Evolutionary conservation across 2,329 filamentous ascomycete species (phyloP), one percentile per base, ranked within the genome.

Genomic region (Cladosporium sp.): DNA sequence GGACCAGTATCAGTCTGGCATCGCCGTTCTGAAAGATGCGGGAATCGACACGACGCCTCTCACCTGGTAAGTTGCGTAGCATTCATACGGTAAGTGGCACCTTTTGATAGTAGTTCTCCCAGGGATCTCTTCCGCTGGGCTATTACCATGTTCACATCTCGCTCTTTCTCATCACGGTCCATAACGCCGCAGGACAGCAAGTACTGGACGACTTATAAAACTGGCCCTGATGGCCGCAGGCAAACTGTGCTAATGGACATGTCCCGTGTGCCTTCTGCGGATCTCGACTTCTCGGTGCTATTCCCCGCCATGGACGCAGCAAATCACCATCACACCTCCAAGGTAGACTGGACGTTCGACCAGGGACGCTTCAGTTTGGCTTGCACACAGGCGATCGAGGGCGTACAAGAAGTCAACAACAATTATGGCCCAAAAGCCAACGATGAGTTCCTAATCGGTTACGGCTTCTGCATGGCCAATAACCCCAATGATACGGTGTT

Each of bases 371-470:
- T 83, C 66, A 74, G 74, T 11, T 71, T 84, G 26, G 75, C 74
- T 10, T 67, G 78, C 29, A 73, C 76, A 4, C 74, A 80, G 5
- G 65, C 65, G 0, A 68, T 80, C 2, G 46, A 69, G 4, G 67
- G 73, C 5, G 81, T 79, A 3, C 74, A 76, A 4, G 79, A 85
- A 67, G 72, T 85, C 2, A 82, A 78, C 74, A 85, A 85, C 71
- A 85, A 85, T 69, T 85, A 85, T 64, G 83, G 80, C 0, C 79
- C 82, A 1, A 85, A 85, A 68, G 76, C 79, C 6, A 85, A 85
- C 60, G 82, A 83, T 67, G 82, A 85, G 69, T 73, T 85, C 2
- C 73, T 85, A 2, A 78, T 83, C 55, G 83, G 83, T 4, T 85
- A 85, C 65, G 83, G 83, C 3, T 85, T 85, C 72, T 81, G 79